Conservation (phyloP, 139 green algal genomes). For the Coelastrella sp. region DNA sequence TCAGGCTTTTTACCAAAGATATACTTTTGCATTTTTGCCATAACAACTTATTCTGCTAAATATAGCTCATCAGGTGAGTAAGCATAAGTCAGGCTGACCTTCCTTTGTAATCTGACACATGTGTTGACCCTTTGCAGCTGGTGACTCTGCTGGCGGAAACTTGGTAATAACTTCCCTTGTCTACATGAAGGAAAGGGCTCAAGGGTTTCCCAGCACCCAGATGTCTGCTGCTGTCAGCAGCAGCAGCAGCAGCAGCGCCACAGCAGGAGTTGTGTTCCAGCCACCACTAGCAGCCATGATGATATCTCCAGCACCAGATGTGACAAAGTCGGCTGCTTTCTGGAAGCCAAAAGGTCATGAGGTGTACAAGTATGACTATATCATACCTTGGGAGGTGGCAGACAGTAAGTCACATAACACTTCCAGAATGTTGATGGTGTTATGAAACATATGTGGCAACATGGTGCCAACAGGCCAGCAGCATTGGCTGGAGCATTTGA, state of each 20-base stretch:
- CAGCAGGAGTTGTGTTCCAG: not conserved
- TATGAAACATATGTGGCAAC: no score
- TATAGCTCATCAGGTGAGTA: no score
- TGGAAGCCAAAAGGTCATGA: not conserved
- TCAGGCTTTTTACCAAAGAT: no score
- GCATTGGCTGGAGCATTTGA: no score
- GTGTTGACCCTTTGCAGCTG: not conserved
- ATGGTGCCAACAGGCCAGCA: no score
- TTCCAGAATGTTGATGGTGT: no score
- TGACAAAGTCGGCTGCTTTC: not conserved
- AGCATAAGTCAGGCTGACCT: no score
- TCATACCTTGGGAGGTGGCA: not conserved
- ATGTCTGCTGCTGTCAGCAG: not conserved
- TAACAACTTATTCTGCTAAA: no score
- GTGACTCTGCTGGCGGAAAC: not conserved
- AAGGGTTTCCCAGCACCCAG: not conserved
- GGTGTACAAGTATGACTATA: not conserved
- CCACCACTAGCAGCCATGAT: not conserved
- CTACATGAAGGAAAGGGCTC: not conserved
- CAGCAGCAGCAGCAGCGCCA: not conserved
- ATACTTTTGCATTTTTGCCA: no score
- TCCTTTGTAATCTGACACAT: no score
- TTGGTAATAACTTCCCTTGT: not conserved
- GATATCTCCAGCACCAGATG: not conserved
- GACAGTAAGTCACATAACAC: not conserved